phyloP scores from a whole-genome alignment of 768 basidiomycete species.

The Atractiella rhizophila region DNA sequence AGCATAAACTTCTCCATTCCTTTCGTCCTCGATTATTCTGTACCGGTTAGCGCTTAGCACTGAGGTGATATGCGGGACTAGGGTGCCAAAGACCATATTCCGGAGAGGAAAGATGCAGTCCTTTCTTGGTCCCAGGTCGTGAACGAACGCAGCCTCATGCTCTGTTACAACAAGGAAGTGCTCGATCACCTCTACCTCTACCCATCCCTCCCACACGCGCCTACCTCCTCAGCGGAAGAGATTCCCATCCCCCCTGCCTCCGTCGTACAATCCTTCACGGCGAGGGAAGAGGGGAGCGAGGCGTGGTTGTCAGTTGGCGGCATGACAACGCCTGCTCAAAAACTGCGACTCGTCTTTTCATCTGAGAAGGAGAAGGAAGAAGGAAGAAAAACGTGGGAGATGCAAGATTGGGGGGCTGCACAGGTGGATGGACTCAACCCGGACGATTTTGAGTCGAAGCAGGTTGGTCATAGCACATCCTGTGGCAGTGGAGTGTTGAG shows the following conservation, averaged over 20 bases:
- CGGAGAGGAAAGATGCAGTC: constrained; percentile 39
- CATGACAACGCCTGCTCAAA: constrained; percentile 46
- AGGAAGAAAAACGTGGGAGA: constrained; percentile 11
- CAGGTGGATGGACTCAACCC: constrained; percentile 37
- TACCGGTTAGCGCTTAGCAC: not conserved
- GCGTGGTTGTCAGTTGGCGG: constrained; percentile 29
- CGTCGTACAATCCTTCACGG: constrained; percentile 6
- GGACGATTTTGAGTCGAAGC: constrained; percentile 43
- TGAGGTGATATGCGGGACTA: constrained; percentile 16
- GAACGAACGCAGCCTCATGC: constrained; percentile 32
- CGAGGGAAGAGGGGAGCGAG: too few relatives aligned
- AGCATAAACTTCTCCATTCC: not conserved
- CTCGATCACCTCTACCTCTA: constrained; percentile 57
- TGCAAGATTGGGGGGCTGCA: constrained; percentile 32
- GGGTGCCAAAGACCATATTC: constrained; percentile 35
- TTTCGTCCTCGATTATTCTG: not conserved
- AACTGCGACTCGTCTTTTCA: constrained; percentile 42
- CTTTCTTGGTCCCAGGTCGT: constrained; percentile 31
- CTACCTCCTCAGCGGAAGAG: constrained; percentile 28
- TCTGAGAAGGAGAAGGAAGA: too few relatives aligned
- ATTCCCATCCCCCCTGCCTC: constrained; percentile 38
- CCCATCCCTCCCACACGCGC: constrained; percentile 42
- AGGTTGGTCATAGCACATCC: constrained; percentile 24
- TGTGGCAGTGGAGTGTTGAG: not conserved
- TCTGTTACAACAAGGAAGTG: constrained; percentile 51